Evolutionary conservation across 2,329 filamentous ascomycete genomes (phyloP).

Genomic region (Scopulariopsis brevicaulis): DNA sequence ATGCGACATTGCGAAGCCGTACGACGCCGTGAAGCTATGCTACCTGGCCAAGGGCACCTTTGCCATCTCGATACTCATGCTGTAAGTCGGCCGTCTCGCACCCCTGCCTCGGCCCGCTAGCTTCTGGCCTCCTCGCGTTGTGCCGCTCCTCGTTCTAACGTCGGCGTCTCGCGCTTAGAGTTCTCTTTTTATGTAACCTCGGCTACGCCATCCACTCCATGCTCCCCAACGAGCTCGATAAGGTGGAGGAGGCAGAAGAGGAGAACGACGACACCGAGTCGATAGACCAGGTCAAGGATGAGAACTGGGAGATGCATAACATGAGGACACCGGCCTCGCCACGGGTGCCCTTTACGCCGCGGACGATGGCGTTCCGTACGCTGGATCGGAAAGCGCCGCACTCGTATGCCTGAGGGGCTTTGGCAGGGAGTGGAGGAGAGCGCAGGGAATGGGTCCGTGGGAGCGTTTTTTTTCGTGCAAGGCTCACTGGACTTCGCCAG

Average conservation of each 20-base stretch:
- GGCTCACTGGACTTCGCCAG: background rate
- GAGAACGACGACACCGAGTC: conserved; percentile 22
- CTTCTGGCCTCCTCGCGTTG: conserved; percentile 24
- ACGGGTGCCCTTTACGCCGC: conserved; percentile 45
- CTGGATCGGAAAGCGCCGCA: conserved; percentile 35
- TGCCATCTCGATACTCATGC: conserved; percentile 52
- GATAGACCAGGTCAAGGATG: conserved; percentile 7
- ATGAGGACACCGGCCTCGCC: conserved; percentile 23
- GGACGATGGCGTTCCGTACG: conserved; percentile 57
- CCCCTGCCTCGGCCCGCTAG: no score
- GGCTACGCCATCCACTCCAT: conserved; percentile 46
- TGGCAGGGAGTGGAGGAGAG: background rate
- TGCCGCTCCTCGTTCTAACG: background rate
- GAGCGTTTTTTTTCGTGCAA: background rate
- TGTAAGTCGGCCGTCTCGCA: conserved; percentile 44
- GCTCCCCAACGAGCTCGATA: conserved; percentile 43
- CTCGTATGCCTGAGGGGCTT: background rate
- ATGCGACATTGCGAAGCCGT: conserved; percentile 48
- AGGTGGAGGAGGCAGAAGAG: conserved; percentile 28
- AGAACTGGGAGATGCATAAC: conserved; percentile 46
- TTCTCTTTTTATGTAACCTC: background rate
- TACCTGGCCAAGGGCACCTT: conserved; percentile 57
- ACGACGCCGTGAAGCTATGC: conserved; percentile 46
- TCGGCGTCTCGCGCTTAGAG: background rate
- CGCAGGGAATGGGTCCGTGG: background rate